Evolutionary conservation across 345 rosid species (phyloP).

Genomic region (Populus pruinosa): DNA sequence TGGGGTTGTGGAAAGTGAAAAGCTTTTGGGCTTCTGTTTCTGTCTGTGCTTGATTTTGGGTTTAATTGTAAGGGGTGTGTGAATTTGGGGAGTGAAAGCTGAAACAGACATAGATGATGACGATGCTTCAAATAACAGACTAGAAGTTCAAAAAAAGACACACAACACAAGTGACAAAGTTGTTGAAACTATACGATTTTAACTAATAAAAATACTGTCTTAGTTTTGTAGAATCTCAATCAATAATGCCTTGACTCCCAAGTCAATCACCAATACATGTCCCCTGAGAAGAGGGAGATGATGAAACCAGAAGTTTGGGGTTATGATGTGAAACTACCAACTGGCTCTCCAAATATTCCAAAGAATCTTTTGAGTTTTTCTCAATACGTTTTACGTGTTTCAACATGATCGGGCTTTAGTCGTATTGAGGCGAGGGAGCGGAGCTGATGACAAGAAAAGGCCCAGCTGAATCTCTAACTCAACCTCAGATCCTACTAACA

Average conservation of each 20-base stretch:
- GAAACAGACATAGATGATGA: slow-evolving; percentile 15
- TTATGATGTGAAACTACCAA: not conserved
- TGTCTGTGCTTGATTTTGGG: slow-evolving; percentile 5
- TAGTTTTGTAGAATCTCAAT: not conserved
- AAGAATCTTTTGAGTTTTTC: not conserved
- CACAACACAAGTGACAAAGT: not conserved
- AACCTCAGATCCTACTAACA: no score
- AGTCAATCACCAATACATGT: not conserved
- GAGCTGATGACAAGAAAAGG: not conserved
- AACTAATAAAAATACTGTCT: not conserved
- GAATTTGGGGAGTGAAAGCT: slow-evolving; percentile 5
- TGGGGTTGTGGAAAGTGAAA: slow-evolving; percentile 7
- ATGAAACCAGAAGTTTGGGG: not conserved
- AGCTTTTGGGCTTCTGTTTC: not conserved
- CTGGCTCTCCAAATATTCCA: not conserved
- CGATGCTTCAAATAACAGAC: not conserved
- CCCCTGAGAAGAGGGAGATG: not conserved
- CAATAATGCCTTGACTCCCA: not conserved
- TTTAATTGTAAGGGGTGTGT: slow-evolving; percentile 3
- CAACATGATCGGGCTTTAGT: not conserved
- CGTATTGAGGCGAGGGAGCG: not conserved
- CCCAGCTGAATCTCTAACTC: not conserved
- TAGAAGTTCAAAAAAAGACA: not conserved
- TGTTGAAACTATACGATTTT: no score
- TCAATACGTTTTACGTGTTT: no score